Percentiles rank a stretch among this genome's conserved stretches.
Evolutionary conservation across 805 yeast genomes (phyloP).

Genomic region (Hanseniaspora valbyensis): DNA sequence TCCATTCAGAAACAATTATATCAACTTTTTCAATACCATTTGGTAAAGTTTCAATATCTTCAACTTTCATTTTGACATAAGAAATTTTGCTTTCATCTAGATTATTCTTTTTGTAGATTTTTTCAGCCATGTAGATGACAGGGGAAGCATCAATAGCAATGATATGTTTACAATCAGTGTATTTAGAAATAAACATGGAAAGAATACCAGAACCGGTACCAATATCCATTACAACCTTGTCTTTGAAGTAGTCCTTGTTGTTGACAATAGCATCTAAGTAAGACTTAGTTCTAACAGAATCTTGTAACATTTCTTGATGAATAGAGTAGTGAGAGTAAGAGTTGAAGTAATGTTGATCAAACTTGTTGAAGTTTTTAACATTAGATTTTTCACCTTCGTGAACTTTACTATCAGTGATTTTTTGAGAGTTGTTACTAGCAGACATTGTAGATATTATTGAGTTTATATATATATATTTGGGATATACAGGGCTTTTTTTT

Average conservation of each 20-base stretch:
- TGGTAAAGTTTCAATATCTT: slow-evolving; percentile 71
- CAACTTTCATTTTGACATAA: slow-evolving; percentile 81
- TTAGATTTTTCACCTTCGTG: slow-evolving; percentile 44
- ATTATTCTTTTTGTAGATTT: slow-evolving; percentile 76
- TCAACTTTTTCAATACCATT: slow-evolving; percentile 62
- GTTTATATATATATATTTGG: slow-evolving; percentile 4
- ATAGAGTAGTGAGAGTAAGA: slow-evolving; percentile 96
- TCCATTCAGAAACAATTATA: slow-evolving; percentile 95
- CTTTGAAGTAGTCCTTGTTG: slow-evolving; percentile 81
- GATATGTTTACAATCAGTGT: slow-evolving; percentile 96
- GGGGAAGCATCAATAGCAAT: slow-evolving; percentile 95
- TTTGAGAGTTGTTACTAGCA: slow-evolving; percentile 14
- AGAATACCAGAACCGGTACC: slow-evolving; percentile 98
- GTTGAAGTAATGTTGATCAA: slow-evolving; percentile 87
- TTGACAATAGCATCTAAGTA: slow-evolving; percentile 87
- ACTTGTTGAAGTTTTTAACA: slow-evolving; percentile 51
- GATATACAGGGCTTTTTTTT: no score
- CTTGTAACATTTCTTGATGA: slow-evolving; percentile 98
- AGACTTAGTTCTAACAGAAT: slow-evolving; percentile 79
- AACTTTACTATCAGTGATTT: slow-evolving; percentile 12
- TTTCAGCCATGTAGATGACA: slow-evolving; percentile 91
- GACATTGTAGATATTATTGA: slow-evolving; percentile 9
- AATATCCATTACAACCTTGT: slow-evolving; percentile 87
- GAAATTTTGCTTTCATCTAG: slow-evolving; percentile 69
- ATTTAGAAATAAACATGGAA: slow-evolving; percentile 90